These are phyloP conservation scores for Neocatenulostroma microsporum DNA, from an alignment of 2,329 filamentous ascomycete genomes.

Conservation along the genomic window DNA sequence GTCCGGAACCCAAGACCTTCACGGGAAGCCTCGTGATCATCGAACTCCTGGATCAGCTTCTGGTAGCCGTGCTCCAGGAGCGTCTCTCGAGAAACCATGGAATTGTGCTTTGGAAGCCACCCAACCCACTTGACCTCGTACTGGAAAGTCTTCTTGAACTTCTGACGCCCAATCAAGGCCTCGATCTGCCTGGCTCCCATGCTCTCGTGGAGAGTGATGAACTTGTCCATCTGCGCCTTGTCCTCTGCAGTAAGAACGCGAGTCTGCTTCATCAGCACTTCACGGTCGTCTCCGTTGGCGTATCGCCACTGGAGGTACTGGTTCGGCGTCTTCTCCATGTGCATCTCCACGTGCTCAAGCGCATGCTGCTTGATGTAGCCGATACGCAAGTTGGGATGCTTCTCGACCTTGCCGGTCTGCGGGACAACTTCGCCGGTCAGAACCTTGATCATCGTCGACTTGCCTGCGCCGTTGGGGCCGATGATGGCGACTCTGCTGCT, in stretches of 20 bases:
- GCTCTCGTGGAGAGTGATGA: constrained; percentile 76
- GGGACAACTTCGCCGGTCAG: constrained; percentile 88
- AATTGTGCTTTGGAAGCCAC: constrained; percentile 87
- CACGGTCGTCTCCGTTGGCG: constrained; percentile 90
- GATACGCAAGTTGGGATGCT: constrained; percentile 96
- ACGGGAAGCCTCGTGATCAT: constrained; percentile 96
- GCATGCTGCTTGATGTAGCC: constrained; percentile 99
- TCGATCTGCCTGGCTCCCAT: constrained; percentile 71
- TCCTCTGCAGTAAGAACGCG: constrained; percentile 81
- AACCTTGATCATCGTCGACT: constrained; percentile 96
- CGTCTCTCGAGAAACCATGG: constrained; percentile 86
- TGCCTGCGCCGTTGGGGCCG: constrained; percentile 93
- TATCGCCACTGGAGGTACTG: constrained; percentile 99
- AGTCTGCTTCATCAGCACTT: constrained; percentile 96
- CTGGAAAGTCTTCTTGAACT: constrained; percentile 98
- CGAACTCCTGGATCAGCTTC: constrained; percentile 95
- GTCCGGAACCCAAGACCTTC: constrained; percentile 95
- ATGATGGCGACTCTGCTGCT: constrained; percentile 95
- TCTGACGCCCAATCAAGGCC: constrained; percentile 87
- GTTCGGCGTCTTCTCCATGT: constrained; percentile 97
- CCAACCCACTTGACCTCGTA: constrained; percentile 95
- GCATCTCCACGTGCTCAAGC: constrained; percentile 98
- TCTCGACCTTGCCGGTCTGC: constrained; percentile 79
- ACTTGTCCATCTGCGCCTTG: constrained; percentile 83
- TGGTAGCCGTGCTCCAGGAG: constrained; percentile 75